These are phyloP conservation scores for Aspergillus fumigatiaffinis DNA, from an alignment of 2,329 filamentous ascomycete species.

Conservation along the genomic window DNA sequence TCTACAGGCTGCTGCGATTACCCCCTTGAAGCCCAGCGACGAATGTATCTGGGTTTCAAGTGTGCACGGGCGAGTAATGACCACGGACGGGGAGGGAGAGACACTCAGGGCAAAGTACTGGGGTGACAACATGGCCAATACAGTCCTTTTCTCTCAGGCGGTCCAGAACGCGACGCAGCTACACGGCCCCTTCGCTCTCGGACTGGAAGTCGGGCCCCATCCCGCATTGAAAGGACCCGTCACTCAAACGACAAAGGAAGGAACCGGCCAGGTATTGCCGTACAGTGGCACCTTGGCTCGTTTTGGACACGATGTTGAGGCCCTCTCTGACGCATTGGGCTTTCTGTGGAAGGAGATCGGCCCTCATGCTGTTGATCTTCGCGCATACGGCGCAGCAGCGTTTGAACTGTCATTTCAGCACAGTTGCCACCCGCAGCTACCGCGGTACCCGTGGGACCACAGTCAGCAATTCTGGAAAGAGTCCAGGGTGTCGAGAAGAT, in stretches of 20 bases:
- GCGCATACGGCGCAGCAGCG: neutral
- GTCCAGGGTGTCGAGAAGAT: conserved; percentile 2
- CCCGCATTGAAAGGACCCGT: conserved; percentile 20
- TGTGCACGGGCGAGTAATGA: conserved; percentile 22
- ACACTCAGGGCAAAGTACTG: conserved; percentile 27
- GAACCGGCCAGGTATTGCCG: neutral
- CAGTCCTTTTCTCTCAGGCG: conserved; percentile 31
- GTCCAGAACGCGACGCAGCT: conserved; percentile 7
- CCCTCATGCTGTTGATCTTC: neutral
- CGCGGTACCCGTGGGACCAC: conserved; percentile 7
- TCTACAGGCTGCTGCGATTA: conserved; percentile 10
- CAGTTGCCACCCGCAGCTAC: neutral
- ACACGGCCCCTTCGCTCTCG: conserved; percentile 30
- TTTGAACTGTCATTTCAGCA: neutral
- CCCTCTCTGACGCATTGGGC: conserved; percentile 7
- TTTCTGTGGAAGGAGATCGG: conserved; percentile 4
- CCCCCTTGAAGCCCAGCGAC: neutral
- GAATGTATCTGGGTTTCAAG: conserved; percentile 27
- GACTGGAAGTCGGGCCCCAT: conserved; percentile 25
- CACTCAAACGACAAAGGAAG: conserved; percentile 17
- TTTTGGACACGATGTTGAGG: neutral
- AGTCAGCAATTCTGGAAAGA: conserved; percentile 1
- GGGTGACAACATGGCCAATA: conserved; percentile 32
- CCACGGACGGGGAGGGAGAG: conserved; percentile 21
- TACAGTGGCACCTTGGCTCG: neutral